Percentiles rank a stretch among this genome's conserved stretches.
Evolutionary conservation across 805 yeast species (phyloP).

Genomic region (Komagataella populi): DNA sequence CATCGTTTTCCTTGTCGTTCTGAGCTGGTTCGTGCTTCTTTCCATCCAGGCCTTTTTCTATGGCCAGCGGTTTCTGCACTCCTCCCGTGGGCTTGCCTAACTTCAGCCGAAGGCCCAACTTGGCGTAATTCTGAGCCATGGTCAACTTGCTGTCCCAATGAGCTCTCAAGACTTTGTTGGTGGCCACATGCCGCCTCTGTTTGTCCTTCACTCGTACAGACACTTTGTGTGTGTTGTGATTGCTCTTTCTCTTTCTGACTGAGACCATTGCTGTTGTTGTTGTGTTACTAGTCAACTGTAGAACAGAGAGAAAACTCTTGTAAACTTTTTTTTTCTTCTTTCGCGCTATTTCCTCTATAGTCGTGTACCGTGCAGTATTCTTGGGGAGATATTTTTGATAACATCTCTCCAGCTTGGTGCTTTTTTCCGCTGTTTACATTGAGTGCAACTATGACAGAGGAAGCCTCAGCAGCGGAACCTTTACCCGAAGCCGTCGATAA

Average conservation of each 20-base stretch:
- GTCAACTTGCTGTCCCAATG: conserved; percentile 85
- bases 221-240: conserved; percentile 58
- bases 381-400: background rate
- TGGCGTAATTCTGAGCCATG: conserved; percentile 73
- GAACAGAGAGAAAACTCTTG: background rate
- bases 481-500: background rate
- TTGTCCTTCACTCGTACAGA: conserved; percentile 62
- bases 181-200: conserved; percentile 49
- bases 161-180: conserved; percentile 75
- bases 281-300: background rate
- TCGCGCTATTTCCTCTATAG: background rate
- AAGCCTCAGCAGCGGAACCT: background rate
- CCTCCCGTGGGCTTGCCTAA: conserved; percentile 72
- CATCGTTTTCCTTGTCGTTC: conserved; percentile 20
- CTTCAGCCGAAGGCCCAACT: conserved; percentile 60
- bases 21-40: conserved; percentile 17
- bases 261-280: conserved; percentile 15
- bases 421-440: background rate
- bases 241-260: conserved; percentile 80
- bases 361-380: background rate
- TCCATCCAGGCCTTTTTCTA: conserved; percentile 6
- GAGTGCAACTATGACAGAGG: background rate
- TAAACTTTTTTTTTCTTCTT: background rate
- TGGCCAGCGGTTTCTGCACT: conserved; percentile 36
- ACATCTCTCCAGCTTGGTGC: background rate